These are phyloP conservation scores for Calonectria montana DNA, from an alignment of 2,329 filamentous ascomycete genomes.

Conservation along the genomic window DNA sequence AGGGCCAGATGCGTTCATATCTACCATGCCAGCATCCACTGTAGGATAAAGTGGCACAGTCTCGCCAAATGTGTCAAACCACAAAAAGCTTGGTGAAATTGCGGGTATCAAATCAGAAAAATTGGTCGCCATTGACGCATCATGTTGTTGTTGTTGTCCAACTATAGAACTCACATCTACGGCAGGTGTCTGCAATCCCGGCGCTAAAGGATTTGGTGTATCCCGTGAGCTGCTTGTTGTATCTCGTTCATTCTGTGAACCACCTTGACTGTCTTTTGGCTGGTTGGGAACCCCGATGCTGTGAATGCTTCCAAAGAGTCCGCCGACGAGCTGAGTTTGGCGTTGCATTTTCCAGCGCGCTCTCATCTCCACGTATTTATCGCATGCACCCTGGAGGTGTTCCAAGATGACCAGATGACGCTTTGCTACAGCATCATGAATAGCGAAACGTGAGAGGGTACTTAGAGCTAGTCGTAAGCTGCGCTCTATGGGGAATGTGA, in stretches of 20 bases:
- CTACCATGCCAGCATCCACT: constrained; percentile 36
- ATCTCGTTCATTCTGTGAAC: neutral
- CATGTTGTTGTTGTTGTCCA: constrained; percentile 16
- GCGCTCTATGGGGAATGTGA: constrained; percentile 44
- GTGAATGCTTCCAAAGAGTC: constrained; percentile 39
- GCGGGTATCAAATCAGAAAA: constrained; percentile 36
- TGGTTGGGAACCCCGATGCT: constrained; percentile 30
- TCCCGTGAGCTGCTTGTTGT: constrained; percentile 12
- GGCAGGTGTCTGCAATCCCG: constrained; percentile 1
- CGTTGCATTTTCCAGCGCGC: constrained; percentile 38
- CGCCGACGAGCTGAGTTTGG: constrained; percentile 37
- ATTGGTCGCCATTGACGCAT: constrained; percentile 15
- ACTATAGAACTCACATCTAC: neutral
- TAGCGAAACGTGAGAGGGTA: constrained; percentile 39
- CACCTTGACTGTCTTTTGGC: neutral
- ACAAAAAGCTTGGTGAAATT: constrained; percentile 40
- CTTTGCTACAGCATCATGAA: constrained; percentile 34
- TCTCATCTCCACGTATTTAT: constrained; percentile 36
- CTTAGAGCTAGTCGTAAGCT: constrained; percentile 37
- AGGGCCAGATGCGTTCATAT: constrained; percentile 9
- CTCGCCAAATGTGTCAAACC: constrained; percentile 42
- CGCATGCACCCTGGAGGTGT: constrained; percentile 37
- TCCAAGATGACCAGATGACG: constrained; percentile 39
- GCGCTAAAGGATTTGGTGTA: neutral
- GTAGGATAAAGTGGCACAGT: constrained; percentile 41